A percentile compares a stretch with the other conserved stretches of the same genome.
Conservation (phyloP, 106 monocot species). For the Acorus gramineus region DNA sequence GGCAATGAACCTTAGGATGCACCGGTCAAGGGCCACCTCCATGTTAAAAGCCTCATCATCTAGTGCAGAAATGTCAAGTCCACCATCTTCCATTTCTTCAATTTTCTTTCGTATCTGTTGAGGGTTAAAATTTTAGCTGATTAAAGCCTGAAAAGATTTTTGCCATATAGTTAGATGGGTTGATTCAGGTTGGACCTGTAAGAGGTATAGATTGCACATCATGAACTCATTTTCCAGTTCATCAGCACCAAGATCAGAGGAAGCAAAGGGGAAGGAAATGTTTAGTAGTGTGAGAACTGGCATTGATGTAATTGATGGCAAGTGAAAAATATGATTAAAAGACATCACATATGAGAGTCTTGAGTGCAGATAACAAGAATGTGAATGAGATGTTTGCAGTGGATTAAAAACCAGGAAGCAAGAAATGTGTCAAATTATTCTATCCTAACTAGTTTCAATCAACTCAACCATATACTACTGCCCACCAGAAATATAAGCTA, state of each 20-base stretch:
- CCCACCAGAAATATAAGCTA: background rate
- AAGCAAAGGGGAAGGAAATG: constrained; percentile 72
- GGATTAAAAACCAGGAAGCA: too few relatives aligned
- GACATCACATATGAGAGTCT: too few relatives aligned
- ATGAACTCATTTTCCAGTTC: constrained; percentile 90
- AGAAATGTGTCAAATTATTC: too few relatives aligned
- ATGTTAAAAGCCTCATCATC: constrained; percentile 73
- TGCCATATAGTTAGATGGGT: background rate
- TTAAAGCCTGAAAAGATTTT: constrained; percentile 1
- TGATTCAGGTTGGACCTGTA: constrained; percentile 39
- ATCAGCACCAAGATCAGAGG: constrained; percentile 80
- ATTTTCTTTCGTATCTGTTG: constrained; percentile 69
- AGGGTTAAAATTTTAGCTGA: constrained; percentile 5
- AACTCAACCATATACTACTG: too few relatives aligned
- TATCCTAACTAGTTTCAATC: too few relatives aligned
- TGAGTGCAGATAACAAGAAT: too few relatives aligned
- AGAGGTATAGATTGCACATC: constrained; percentile 50
- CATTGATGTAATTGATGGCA: background rate
- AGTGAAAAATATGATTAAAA: too few relatives aligned
- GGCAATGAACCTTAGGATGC: constrained; percentile 84
- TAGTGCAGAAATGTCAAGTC: constrained; percentile 38
- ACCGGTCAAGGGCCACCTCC: constrained; percentile 68
- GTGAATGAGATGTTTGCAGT: too few relatives aligned
- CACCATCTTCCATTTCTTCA: constrained; percentile 30
- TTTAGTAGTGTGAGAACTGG: constrained; percentile 66